Conservation (phyloP, 345 rosid genomes). For the Angophora floribunda region DNA sequence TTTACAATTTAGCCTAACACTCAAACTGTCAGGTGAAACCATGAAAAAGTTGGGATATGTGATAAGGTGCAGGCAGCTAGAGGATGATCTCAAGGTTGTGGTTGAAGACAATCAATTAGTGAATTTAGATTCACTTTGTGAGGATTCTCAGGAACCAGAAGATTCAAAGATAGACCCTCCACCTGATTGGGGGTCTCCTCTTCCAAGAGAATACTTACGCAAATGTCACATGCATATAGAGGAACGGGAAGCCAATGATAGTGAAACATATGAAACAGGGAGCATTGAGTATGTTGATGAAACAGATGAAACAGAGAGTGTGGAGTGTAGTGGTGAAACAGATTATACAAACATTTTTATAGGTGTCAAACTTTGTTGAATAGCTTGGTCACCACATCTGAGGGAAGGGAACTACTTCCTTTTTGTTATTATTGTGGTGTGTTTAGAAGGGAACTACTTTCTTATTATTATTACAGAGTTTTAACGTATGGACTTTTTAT, state of each 20-base stretch:
- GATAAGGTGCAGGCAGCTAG: fast-evolving
- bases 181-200: too few species aligned
- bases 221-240: not conserved
- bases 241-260: not conserved
- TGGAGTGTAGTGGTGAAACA: not conserved
- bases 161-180: too few species aligned
- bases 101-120: too few species aligned
- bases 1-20: fast-evolving
- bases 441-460: not conserved
- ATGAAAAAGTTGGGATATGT: not conserved
- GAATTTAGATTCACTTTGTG: not conserved
- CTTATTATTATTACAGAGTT: not conserved
- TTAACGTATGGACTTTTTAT: not conserved
- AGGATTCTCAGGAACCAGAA: not conserved
- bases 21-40: not conserved
- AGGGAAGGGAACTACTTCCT: too few species aligned
- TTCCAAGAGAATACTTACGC: not conserved
- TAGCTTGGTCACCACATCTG: too few species aligned
- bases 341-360: too few species aligned
- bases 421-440: too few species aligned
- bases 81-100: not conserved
- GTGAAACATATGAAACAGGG: not conserved
- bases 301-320: not conserved
- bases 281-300: too few species aligned
- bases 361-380: too few species aligned